Conservation (phyloP, 2,329 filamentous ascomycete species). For the Meredithiella fracta region DNA sequence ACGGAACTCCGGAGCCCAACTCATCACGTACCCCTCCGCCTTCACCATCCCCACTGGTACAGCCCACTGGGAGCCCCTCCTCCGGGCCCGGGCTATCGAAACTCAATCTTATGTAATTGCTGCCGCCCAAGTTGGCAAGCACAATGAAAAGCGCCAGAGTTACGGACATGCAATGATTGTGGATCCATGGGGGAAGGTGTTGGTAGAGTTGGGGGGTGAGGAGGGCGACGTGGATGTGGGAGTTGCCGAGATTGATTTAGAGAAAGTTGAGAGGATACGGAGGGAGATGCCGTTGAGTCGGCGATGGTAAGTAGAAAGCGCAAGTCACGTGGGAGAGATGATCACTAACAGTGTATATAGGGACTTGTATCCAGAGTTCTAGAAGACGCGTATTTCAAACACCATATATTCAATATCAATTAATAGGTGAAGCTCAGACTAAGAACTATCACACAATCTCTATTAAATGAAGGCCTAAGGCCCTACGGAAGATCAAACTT, state of each 20-base stretch:
- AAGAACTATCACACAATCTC: no score
- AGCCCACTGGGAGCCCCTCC: slow-evolving; percentile 70
- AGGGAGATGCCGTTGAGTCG: slow-evolving; percentile 35
- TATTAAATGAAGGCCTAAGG: background rate
- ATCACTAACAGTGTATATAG: background rate
- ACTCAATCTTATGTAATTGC: slow-evolving; percentile 77
- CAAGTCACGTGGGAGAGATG: background rate
- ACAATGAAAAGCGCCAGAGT: slow-evolving; percentile 58
- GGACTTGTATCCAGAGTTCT: slow-evolving; percentile 4
- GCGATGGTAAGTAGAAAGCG: slow-evolving; percentile 28
- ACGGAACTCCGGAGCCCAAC: slow-evolving; percentile 35
- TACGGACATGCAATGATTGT: slow-evolving; percentile 79
- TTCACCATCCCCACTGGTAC: slow-evolving; percentile 76
- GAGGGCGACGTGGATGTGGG: slow-evolving; percentile 28
- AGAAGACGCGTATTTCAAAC: background rate
- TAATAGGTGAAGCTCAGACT: no score
- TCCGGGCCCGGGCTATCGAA: slow-evolving; percentile 73
- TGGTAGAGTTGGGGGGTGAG: background rate
- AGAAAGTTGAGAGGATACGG: slow-evolving; percentile 30
- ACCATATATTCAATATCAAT: no score
- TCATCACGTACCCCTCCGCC: slow-evolving; percentile 75
- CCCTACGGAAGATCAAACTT: no score
- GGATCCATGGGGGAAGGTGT: slow-evolving; percentile 68
- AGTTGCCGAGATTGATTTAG: slow-evolving; percentile 37
- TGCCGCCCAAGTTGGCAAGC: slow-evolving; percentile 59